phyloP scores from a whole-genome alignment of 1,139 yeast species.

The Saccharomycopsis hybrid region DNA sequence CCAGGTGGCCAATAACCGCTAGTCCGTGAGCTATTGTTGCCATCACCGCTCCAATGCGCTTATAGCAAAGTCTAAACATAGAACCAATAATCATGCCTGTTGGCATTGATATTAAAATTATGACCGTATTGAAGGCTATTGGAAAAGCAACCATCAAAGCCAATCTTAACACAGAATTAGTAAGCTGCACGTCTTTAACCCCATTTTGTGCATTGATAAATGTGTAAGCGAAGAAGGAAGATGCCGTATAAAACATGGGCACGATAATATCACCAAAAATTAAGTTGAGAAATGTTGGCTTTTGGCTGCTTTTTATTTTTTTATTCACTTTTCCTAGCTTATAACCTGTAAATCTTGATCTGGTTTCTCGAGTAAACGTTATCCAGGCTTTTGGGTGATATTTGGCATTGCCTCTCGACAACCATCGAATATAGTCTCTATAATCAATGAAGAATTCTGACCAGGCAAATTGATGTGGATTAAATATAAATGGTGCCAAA shows the following conservation, averaged over 20 bases:
- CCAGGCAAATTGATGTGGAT: conserved; percentile 74
- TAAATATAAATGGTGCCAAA: conserved; percentile 63
- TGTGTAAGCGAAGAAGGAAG: conserved; percentile 56
- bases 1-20: conserved; percentile 37
- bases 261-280: conserved; percentile 56
- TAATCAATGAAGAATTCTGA: conserved; percentile 69
- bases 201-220: conserved; percentile 68
- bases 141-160: conserved; percentile 42
- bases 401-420: conserved; percentile 66
- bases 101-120: conserved; percentile 36
- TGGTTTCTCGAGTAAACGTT: conserved; percentile 58
- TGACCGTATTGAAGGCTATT: conserved; percentile 36
- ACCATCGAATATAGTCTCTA: conserved; percentile 64
- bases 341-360: conserved; percentile 69
- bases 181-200: conserved; percentile 40
- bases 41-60: conserved; percentile 38
- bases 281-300: conserved; percentile 62
- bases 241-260: conserved; percentile 49
- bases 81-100: conserved; percentile 45
- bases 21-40: conserved; percentile 40
- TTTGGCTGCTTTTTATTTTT: conserved; percentile 53
- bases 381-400: conserved; percentile 70
- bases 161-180: conserved; percentile 48
- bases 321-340: conserved; percentile 44
- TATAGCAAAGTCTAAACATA: conserved; percentile 32